Base-by-base conservation (phyloP, 371 early-diverging fungal genomes). In the Mortierella sp. region DNA sequence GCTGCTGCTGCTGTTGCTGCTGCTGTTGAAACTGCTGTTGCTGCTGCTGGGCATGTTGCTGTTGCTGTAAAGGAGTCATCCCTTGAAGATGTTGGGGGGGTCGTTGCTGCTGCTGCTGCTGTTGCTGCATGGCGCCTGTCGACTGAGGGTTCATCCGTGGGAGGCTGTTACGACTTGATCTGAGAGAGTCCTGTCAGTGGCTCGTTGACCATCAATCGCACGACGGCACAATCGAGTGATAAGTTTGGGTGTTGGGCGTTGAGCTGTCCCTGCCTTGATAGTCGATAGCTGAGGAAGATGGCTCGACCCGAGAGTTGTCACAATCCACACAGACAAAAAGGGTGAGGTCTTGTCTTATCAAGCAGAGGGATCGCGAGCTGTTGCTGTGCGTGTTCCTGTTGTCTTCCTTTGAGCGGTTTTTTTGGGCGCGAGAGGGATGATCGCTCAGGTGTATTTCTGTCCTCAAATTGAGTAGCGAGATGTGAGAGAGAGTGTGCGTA, bases 1-100 rank as follows among this genome's bases (percentile, higher is more conserved):
- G 80, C 38, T 79, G 76, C 19, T 74, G 74, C 10, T 78, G 83
- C 13, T 82, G 79, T 19, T 75, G 78, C n/a, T 78, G 77, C 63
- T 58, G 76, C 28, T 80, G 80, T 19, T 73, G 74, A n/a, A 68
- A 68, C 38, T 79, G 76, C 13, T 74, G 74, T n/a, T 78, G 83
- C 21, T 82, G 83, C 26, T 83, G 79, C 47, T 44, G 54, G 80
- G 42, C 57, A 19, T 74, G 79, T 9, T 75, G 76, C 63, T 58
- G 76, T 21, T 80, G 80, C n/a, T 73, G 74, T 26, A 68, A 68
- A 16, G 72, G n/a, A 42, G 74, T 28, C 73, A 73, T 44, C 60
- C 60, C 65, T 44, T 77, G 72, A 28, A 50, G 72, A 14, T 72
- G 79, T 31, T 74, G 72, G 0, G 58, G 79, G 24, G n/a, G 55